Base-by-base conservation (phyloP, 2,329 filamentous ascomycete genomes). In the Fusarium concolor region DNA sequence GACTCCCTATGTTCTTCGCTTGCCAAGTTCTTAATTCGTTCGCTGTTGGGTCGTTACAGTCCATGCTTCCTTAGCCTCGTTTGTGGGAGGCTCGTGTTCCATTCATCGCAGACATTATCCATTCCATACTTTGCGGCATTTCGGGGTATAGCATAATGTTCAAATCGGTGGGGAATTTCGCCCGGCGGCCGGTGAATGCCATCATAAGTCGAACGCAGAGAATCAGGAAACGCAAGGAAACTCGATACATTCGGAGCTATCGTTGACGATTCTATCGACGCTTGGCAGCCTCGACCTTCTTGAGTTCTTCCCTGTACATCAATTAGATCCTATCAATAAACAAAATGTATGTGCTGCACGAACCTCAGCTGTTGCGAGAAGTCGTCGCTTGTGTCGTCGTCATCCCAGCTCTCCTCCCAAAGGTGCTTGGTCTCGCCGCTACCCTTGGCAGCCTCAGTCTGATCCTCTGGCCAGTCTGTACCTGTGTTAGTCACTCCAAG, bases 331-430 rank as follows among this genome's bases (percentile, higher is more conserved):
- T n/a, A 1, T 24, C 6, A 18, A 18, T 2, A 33, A 18, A 50
- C 14, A 41, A 35, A 24, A 26, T 38, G 33, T 46, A 41, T 2
- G 4, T 15, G 5, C 5, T 41, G 37, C 41, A 85, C 91, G 71
- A 80, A 97, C 95, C 93, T 96, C 76, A 99, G 83, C 84, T 98
- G 95, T 76, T 92, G 88, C 14, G 94, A 96, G 79, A 99, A 99
- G 76, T 99, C 96, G 78, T 99, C 96, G 75, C 87, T 96, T 71
- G 93, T 96, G 81, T 98, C 96, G 79, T 98, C 95, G 76, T 99
- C 96, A 77, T 99, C 96, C 96, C 96, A 99, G 85, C 94, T 97
- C 86, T 99, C 96, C 82, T 99, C 96, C 96, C 96, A 99, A 55
- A 99, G 85, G 83, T 98, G 94, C 79, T 87, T 83, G 68, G 84